phyloP scores from a whole-genome alignment of 345 rosid genomes.

The Gossypium thurberi region DNA sequence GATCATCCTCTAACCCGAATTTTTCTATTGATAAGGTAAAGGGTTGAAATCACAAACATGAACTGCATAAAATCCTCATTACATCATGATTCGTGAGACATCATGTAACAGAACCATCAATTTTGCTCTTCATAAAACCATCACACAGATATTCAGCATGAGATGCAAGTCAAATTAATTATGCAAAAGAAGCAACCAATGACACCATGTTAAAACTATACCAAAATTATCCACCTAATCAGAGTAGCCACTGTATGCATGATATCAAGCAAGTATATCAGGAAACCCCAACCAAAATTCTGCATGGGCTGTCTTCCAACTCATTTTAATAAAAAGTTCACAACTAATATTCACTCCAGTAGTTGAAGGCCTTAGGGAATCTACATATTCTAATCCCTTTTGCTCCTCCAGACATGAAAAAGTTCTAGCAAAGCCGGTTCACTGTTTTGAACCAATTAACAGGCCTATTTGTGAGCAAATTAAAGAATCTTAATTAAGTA shows the following conservation, averaged over 20 bases:
- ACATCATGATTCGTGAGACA: neutral
- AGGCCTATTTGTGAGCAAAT: slow-evolving; percentile 4
- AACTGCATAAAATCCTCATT: neutral
- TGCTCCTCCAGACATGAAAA: neutral
- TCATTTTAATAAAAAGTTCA: neutral
- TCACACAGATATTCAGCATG: neutral
- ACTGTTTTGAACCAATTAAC: neutral
- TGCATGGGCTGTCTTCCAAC: neutral
- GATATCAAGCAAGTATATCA: neutral
- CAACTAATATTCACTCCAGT: neutral
- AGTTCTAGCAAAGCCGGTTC: neutral
- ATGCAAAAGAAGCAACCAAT: neutral
- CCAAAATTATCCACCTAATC: neutral
- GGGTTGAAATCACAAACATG: neutral
- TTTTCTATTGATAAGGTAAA: neutral
- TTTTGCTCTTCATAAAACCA: neutral
- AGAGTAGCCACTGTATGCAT: neutral
- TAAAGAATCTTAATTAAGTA: neutral
- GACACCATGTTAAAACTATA: neutral
- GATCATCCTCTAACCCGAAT: neutral
- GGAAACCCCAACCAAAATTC: neutral
- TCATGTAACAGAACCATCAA: neutral
- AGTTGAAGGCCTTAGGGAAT: neutral
- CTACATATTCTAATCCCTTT: neutral
- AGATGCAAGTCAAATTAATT: neutral